These are phyloP conservation scores for Cladophialophora yegresii DNA, from an alignment of 2,329 filamentous ascomycete species.

Conservation along the genomic window DNA sequence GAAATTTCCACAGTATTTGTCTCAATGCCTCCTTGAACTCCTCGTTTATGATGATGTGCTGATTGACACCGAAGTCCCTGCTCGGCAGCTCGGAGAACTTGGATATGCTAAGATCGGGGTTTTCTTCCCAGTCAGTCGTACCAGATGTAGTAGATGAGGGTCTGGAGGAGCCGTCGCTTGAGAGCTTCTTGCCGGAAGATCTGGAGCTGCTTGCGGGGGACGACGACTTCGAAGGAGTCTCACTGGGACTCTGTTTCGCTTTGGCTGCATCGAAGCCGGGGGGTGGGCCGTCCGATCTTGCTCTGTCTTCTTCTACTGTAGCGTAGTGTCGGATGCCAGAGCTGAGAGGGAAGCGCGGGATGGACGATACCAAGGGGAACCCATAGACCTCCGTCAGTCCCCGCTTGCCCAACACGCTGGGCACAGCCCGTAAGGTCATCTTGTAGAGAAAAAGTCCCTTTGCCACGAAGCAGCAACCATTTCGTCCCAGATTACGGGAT, in stretches of 20 bases:
- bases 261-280: conserved; percentile 25
- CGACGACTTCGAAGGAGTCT: conserved; percentile 4
- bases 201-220: conserved; percentile 3
- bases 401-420: conserved; percentile 37
- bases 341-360: conserved; percentile 19
- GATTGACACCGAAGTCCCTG: conserved; percentile 85
- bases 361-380: conserved; percentile 15
- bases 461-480: conserved; percentile 10
- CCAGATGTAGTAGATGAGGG: conserved; percentile 21
- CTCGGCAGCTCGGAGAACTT: conserved; percentile 76
- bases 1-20: conserved; percentile 85
- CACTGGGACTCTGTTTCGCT: conserved; percentile 19
- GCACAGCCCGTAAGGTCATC: conserved; percentile 34
- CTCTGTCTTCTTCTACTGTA: conserved; percentile 21
- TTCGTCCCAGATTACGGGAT: not conserved
- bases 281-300: conserved; percentile 17
- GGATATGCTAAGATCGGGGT: conserved; percentile 69
- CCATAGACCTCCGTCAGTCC: conserved; percentile 34
- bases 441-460: not conserved
- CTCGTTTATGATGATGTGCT: conserved; percentile 92
- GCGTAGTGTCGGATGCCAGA: conserved; percentile 24
- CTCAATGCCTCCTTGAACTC: conserved; percentile 91
- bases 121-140: conserved; percentile 70
- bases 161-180: conserved; percentile 21
- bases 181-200: conserved; percentile 13